Evolutionary conservation across 495 filamentous ascomycete species (phyloP).

Genomic region (Coniosporium apollinis): DNA sequence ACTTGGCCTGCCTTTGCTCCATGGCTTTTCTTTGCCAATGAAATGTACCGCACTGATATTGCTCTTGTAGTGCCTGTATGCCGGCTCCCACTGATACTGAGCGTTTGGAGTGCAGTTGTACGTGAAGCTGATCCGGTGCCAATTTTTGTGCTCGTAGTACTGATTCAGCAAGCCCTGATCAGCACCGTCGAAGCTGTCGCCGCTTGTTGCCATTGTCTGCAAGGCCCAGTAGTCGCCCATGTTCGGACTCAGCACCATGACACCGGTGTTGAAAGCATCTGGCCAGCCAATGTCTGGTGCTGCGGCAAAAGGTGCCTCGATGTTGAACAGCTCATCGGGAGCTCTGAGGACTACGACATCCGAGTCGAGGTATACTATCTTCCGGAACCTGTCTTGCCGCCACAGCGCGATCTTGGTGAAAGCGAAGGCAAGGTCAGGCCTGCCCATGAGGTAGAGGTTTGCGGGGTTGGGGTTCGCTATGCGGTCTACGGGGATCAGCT

Average conservation of each 20-base stretch:
- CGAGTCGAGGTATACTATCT: slow-evolving; percentile 83
- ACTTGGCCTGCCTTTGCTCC: slow-evolving; percentile 49
- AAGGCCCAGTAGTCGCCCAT: slow-evolving; percentile 76
- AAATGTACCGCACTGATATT: slow-evolving; percentile 82
- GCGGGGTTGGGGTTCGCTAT: slow-evolving; percentile 59
- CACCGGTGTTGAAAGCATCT: slow-evolving; percentile 91
- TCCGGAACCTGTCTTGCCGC: slow-evolving; percentile 76
- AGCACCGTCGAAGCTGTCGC: slow-evolving; percentile 91
- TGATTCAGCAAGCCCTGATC: slow-evolving; percentile 94
- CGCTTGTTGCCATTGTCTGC: slow-evolving; percentile 61
- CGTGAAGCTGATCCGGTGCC: slow-evolving; percentile 77
- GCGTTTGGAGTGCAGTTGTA: slow-evolving; percentile 95
- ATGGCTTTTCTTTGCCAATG: slow-evolving; percentile 83
- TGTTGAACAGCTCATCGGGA: slow-evolving; percentile 79
- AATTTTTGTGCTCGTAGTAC: slow-evolving; percentile 59
- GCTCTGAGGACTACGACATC: slow-evolving; percentile 76
- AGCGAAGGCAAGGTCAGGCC: slow-evolving; percentile 71
- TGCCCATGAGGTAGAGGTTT: slow-evolving; percentile 83
- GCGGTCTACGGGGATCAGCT: slow-evolving; percentile 67
- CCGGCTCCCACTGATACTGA: slow-evolving; percentile 88
- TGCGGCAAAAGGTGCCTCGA: slow-evolving; percentile 66
- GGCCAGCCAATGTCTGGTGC: slow-evolving; percentile 97
- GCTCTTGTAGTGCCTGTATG: slow-evolving; percentile 81
- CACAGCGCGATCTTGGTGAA: slow-evolving; percentile 96
- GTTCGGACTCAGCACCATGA: slow-evolving; percentile 82